Evolutionary conservation across 345 rosid species (phyloP), one percentile per base, ranked within the genome.

Genomic region (Salix purpurea): DNA sequence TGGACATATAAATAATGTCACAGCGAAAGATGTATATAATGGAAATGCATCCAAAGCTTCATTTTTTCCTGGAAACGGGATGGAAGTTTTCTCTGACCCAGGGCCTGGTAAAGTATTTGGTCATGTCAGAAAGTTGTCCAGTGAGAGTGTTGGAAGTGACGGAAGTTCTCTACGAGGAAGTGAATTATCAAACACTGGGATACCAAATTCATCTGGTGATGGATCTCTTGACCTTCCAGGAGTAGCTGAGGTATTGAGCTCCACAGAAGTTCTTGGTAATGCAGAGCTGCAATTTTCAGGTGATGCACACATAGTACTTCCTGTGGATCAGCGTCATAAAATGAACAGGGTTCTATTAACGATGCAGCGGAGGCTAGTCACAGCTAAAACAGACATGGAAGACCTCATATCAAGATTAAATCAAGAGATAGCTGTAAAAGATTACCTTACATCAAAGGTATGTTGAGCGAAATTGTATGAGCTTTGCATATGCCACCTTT

Each of bases 341-440:
- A 75, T 96, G 89, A 91, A 83, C 76, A 92, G 97, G 83, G 86
- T 88, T 85, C 89, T 96, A 67, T 76, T 85, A 72, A 81, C 91
- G 74, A 90, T 91, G 89, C 91, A 91, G 78, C 89, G 85, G 78
- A 88, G 97, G 79, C 84, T 96, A 82, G 87, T 86, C 77, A 89
- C 95, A 78, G 89, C 96, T 74, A 96, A 90, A 86, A 91, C 97
- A 50, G 98, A 96, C 80, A 90, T 96, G 98, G 98, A 96, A 86
- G 99, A 94, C 88, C 94, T 96, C 74, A 86, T 94, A 70, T 87
- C 89, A 52, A 90, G 99, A 85, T 83, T 96, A 79, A 88, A 91
- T 82, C 99, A 94, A 86, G 98, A 96, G 87, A 85, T 81, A 68
- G 90, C 99, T 0, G 95, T 92, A 79, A 96, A 94, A 77, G 92